Percentiles rank a stretch among this genome's conserved stretches.
Evolutionary conservation across 306 rosid genomes (phyloP).

Genomic region (Styphnolobium japonicum): DNA sequence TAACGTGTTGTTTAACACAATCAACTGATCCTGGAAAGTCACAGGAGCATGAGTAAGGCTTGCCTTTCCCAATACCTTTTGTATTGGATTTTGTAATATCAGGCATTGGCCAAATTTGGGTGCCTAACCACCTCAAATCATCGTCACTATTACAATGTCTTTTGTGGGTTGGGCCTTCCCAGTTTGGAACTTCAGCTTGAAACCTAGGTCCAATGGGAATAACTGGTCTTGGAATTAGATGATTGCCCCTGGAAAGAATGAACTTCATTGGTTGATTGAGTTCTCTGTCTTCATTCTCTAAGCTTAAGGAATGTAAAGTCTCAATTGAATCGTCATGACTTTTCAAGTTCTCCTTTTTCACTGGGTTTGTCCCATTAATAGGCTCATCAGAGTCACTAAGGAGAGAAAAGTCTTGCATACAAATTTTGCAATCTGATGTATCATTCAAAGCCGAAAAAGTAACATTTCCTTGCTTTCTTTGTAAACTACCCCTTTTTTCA

Average conservation of each 20-base stretch:
- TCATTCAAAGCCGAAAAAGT: constrained; percentile 3
- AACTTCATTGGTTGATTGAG: not conserved
- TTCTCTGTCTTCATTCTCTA: constrained; percentile 1
- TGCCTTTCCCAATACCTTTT: constrained; percentile 30
- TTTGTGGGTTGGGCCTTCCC: constrained; percentile 10
- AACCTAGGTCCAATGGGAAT: constrained; percentile 50
- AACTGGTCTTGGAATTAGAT: not conserved
- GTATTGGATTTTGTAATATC: not conserved
- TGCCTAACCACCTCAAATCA: constrained; percentile 38
- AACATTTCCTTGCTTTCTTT: not conserved
- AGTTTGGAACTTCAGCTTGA: constrained; percentile 44
- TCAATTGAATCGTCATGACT: not conserved
- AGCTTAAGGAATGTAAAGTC: not conserved
- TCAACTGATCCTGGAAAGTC: constrained; percentile 21
- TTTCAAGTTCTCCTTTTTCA: not conserved
- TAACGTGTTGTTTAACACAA: constrained; percentile 29
- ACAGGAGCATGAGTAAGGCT: constrained; percentile 27
- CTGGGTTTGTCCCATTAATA: constrained; percentile 11
- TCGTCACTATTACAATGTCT: not conserved
- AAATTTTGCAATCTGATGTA: not conserved
- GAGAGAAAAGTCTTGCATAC: not conserved
- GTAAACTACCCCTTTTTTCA: not conserved
- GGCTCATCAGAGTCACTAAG: not conserved
- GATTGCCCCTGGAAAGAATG: not conserved
- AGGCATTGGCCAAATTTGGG: constrained; percentile 26